phyloP scores from a whole-genome alignment of 306 rosid species.

The Castanea sativa region DNA sequence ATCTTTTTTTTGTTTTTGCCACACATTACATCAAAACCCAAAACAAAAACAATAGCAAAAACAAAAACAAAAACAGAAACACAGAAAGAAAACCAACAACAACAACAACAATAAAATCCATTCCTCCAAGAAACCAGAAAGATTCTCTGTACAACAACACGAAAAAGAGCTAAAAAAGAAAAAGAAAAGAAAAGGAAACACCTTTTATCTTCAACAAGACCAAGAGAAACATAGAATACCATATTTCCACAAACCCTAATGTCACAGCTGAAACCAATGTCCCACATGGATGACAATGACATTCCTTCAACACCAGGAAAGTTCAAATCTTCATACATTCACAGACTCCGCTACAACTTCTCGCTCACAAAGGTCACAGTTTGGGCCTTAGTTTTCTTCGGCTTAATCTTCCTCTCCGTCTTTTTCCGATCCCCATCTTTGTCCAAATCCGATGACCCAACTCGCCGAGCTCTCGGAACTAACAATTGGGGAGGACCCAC shows the following conservation, averaged over 20 bases:
- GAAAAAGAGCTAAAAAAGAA: slow-evolving; percentile 12
- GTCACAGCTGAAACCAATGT: slow-evolving; percentile 68
- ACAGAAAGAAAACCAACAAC: background rate
- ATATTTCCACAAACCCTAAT: slow-evolving; percentile 22
- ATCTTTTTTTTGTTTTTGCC: background rate
- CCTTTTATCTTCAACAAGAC: background rate
- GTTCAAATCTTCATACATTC: slow-evolving; percentile 71
- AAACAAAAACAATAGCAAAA: slow-evolving; percentile 35
- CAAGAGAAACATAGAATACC: slow-evolving; percentile 4
- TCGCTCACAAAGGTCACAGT: slow-evolving; percentile 74
- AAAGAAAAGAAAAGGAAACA: slow-evolving; percentile 1
- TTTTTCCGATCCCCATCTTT: slow-evolving; percentile 70
- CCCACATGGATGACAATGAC: slow-evolving; percentile 69
- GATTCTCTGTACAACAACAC: slow-evolving; percentile 44
- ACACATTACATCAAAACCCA: slow-evolving; percentile 8
- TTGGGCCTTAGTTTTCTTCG: slow-evolving; percentile 74
- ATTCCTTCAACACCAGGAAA: slow-evolving; percentile 91
- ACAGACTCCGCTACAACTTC: slow-evolving; percentile 72
- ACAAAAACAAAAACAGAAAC: slow-evolving; percentile 1
- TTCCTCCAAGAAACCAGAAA: slow-evolving; percentile 66
- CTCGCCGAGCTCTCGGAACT: slow-evolving; percentile 75
- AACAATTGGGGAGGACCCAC: slow-evolving; percentile 81
- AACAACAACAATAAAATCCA: slow-evolving; percentile 31
- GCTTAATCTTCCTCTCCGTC: slow-evolving; percentile 68
- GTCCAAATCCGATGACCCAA: slow-evolving; percentile 48